Base-by-base conservation (phyloP, 345 rosid species). In the Camelina neglecta region DNA sequence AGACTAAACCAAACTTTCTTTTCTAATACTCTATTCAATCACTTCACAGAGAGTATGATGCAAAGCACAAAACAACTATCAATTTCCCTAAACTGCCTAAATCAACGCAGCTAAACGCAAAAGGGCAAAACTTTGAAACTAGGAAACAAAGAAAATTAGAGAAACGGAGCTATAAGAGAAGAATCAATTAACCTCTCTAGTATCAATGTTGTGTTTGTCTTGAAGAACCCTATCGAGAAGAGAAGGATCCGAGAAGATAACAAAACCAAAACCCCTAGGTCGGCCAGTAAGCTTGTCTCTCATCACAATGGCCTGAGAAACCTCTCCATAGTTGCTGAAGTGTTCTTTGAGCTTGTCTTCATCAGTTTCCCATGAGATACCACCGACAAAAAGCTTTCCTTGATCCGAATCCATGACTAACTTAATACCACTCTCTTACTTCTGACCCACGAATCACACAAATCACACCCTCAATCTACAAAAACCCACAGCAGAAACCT, bases 351-450 rank as follows among this genome's bases (percentile, higher is more conserved):
- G 87, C 84, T 76, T 86, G 1, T 90, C 96, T 82, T 92, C 96
- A 20, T 63, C 71, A 0, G 96, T 92, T 79, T 92, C 97, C 97
- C 96, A 92, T 45, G 97, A 90, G 67, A 92, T 81, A 68, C 97
- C 97, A 29, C 96, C 96, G 63, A 90, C 85, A 79, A 90, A 92
- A 15, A 92, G 88, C 87, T 89, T 86, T 45, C 96, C 96, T 74
- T 84, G 92, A 85, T 93, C 92, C 35, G 91, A 86, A 71, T 89
- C 90, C 93, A 93, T 83, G 20, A 54, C 2, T 11, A 35, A 4
- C 31, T 29, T 35, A n/a, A n/a, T 5, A 18, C 8, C 54, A 57
- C 79, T 56, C 60, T 31, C 44, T 62, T 53, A 12, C 60, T 42
- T 45, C 61, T 45, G 10, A 58, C 60, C 49, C 11, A 65, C 55